Evolutionary conservation across 257 asterid species (phyloP).

Genomic region (Capsicum pubescens): DNA sequence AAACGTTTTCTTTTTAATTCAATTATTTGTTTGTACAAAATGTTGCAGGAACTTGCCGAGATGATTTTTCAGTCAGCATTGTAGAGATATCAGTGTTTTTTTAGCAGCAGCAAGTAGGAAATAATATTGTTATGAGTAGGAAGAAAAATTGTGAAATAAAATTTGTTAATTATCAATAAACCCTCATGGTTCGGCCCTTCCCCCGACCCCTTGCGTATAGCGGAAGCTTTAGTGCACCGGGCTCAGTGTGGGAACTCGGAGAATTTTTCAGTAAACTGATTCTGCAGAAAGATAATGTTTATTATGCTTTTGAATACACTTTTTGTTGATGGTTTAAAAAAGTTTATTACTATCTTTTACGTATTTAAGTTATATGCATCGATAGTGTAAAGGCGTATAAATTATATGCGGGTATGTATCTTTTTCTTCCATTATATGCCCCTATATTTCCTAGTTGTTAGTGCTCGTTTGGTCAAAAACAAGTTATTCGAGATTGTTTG

Average conservation of each 20-base stretch:
- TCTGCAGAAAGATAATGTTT: not conserved
- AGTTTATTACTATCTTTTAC: no score
- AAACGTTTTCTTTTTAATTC: not conserved
- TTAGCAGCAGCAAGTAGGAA: not conserved
- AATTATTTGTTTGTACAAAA: not conserved
- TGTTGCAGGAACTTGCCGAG: conserved; percentile 85
- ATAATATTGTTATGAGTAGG: not conserved
- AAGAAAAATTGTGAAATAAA: conserved; percentile 6
- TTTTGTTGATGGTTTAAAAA: not conserved
- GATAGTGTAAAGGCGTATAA: no score
- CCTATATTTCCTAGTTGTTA: no score
- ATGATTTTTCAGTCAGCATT: conserved; percentile 81
- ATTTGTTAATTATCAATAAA: not conserved
- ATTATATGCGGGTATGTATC: no score
- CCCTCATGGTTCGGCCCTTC: no score
- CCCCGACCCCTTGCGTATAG: no score
- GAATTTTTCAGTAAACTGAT: not conserved
- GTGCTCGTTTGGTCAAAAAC: no score
- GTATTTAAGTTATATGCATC: no score
- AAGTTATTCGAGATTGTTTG: no score
- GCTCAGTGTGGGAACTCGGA: not conserved
- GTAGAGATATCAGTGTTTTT: conserved; percentile 34
- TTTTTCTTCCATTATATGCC: no score
- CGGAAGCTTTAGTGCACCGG: no score
- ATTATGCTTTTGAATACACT: not conserved